A percentile compares a stretch with the other conserved stretches of the same genome.
These are phyloP conservation scores for Massarina eburnea DNA, from an alignment of 2,329 filamentous ascomycete species.

Conservation along the genomic window DNA sequence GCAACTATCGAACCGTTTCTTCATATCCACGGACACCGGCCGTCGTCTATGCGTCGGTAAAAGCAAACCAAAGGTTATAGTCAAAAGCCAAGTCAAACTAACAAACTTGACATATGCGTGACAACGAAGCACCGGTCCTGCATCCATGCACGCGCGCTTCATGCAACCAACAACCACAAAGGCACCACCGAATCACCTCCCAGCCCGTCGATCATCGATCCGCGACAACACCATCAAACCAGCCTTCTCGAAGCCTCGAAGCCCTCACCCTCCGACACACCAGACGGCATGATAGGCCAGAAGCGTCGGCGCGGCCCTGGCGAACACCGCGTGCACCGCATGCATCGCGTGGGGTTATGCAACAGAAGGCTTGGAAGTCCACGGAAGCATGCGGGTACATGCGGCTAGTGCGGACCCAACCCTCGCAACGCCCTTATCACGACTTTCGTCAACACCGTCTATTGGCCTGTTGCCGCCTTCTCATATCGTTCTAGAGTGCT, in stretches of 20 bases:
- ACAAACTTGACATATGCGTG: background rate
- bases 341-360: background rate
- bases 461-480: background rate
- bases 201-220: background rate
- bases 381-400: background rate
- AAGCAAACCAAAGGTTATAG: background rate
- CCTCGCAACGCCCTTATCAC: background rate
- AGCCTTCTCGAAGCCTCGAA: background rate
- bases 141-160: background rate
- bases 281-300: background rate
- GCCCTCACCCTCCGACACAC: background rate
- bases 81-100: background rate
- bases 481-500: background rate
- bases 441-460: background rate
- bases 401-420: background rate
- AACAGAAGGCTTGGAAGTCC: background rate
- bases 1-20: background rate
- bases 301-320: background rate
- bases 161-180: background rate
- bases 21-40: background rate
- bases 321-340: too few species aligned
- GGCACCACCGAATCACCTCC: background rate
- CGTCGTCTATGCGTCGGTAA: background rate
- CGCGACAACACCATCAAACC: background rate
- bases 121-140: slow-evolving; percentile 1